Conservation (phyloP, 306 rosid genomes). For the Glycine soja region DNA sequence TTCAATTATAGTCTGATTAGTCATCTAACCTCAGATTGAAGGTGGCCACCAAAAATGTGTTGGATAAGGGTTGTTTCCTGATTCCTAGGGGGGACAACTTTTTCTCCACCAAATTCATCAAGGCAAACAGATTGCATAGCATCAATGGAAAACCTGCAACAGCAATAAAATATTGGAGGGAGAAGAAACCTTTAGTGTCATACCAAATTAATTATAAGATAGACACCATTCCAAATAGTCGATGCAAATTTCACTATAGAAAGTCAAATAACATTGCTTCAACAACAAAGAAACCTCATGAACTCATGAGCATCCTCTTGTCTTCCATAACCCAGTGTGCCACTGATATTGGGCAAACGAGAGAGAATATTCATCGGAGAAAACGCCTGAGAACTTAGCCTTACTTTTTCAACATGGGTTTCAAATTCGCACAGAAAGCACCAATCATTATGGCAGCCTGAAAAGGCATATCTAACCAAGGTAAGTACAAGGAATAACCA, state of each 20-base stretch:
- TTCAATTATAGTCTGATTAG: neutral
- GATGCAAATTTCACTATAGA: neutral
- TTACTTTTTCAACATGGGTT: constrained; percentile 69
- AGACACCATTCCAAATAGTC: constrained; percentile 12
- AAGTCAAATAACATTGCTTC: constrained; percentile 25
- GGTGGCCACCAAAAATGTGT: constrained; percentile 88
- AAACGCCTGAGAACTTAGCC: constrained; percentile 68
- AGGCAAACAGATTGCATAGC: constrained; percentile 91
- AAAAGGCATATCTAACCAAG: constrained; percentile 36
- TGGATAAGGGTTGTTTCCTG: constrained; percentile 87
- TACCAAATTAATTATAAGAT: constrained; percentile 12
- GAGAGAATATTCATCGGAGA: constrained; percentile 82
- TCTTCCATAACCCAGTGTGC: constrained; percentile 81
- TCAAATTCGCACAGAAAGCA: constrained; percentile 90
- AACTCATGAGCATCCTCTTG: constrained; percentile 98
- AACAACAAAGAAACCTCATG: constrained; percentile 71
- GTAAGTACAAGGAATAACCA: constrained; percentile 28
- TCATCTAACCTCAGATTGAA: constrained; percentile 83
- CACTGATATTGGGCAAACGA: constrained; percentile 78
- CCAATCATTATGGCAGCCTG: constrained; percentile 80
- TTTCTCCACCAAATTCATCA: constrained; percentile 91
- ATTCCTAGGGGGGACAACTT: constrained; percentile 62
- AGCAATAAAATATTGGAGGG: neutral
- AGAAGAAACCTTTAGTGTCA: neutral
- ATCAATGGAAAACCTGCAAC: constrained; percentile 79